Percentiles rank a stretch among this genome's conserved stretches.
phyloP scores from a whole-genome alignment of 495 filamentous ascomycete genomes.

The Staphylotrichum tortipilum region DNA sequence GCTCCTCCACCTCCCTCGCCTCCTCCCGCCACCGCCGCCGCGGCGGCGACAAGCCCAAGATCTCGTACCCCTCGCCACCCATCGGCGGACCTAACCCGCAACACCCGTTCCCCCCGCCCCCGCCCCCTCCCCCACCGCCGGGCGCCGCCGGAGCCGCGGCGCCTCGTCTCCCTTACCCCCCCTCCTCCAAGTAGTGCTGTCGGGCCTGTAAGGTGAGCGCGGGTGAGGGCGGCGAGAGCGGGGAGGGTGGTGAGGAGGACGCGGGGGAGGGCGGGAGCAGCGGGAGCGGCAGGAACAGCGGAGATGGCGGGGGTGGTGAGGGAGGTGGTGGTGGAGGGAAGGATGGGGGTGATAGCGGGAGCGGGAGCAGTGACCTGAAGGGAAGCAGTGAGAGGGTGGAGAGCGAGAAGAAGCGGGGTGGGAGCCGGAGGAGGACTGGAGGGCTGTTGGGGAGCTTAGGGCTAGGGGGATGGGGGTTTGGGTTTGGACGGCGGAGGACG shows the following conservation, averaged over 20 bases:
- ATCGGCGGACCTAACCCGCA: too few species aligned
- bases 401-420: neutral
- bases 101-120: neutral
- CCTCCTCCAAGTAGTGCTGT: constrained; percentile 1
- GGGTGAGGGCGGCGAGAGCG: neutral
- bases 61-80: neutral
- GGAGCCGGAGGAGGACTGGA: neutral
- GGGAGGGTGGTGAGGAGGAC: too few species aligned
- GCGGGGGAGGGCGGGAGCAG: neutral
- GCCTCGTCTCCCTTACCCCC: neutral
- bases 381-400: too few species aligned
- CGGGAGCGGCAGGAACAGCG: neutral
- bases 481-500: too few species aligned
- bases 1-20: too few species aligned
- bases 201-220: neutral
- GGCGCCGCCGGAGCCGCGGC: neutral
- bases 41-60: neutral
- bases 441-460: neutral
- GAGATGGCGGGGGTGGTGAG: neutral
- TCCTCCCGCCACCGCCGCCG: too few species aligned
- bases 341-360: too few species aligned
- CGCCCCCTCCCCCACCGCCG: neutral
- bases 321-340: neutral
- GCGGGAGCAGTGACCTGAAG: too few species aligned
- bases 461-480: neutral